Conservation (phyloP, 139 green algal genomes). For the Mesotaenium endlicherianum region DNA sequence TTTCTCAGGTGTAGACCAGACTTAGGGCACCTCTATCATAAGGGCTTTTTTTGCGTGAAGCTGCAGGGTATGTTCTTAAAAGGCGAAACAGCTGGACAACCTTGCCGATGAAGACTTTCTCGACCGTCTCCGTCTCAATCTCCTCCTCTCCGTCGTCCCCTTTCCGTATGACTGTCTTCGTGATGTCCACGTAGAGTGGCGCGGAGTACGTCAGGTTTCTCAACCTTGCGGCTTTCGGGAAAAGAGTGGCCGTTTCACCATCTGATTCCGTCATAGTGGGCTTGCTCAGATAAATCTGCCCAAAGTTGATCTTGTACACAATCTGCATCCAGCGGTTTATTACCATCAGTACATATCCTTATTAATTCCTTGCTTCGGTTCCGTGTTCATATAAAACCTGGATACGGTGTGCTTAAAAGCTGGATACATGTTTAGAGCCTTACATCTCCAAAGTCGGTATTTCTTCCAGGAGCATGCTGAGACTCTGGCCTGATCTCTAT, state of each 20-base stretch:
- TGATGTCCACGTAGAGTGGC: constrained; percentile 90
- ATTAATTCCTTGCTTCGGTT: no score
- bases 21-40: no score
- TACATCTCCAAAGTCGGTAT: constrained; percentile 12
- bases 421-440: no score
- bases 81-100: no score
- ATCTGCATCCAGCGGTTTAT: constrained; percentile 13
- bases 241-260: constrained; percentile 83
- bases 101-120: constrained; percentile 92
- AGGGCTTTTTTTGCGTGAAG: no score
- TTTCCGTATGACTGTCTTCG: constrained; percentile 68
- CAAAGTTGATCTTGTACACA: constrained; percentile 76
- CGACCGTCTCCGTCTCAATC: constrained; percentile 56
- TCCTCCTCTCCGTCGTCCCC: constrained; percentile 58
- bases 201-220: constrained; percentile 97
- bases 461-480: constrained; percentile 72
- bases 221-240: constrained; percentile 92
- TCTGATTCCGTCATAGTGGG: constrained; percentile 90
- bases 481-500: constrained; percentile 66
- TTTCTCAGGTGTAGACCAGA: no score
- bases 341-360: no score
- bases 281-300: constrained; percentile 92
- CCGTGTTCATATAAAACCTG: no score
- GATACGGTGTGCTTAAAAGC: no score
- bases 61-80: no score